Conservation (phyloP, 345 rosid species). For the Acer campestre region DNA sequence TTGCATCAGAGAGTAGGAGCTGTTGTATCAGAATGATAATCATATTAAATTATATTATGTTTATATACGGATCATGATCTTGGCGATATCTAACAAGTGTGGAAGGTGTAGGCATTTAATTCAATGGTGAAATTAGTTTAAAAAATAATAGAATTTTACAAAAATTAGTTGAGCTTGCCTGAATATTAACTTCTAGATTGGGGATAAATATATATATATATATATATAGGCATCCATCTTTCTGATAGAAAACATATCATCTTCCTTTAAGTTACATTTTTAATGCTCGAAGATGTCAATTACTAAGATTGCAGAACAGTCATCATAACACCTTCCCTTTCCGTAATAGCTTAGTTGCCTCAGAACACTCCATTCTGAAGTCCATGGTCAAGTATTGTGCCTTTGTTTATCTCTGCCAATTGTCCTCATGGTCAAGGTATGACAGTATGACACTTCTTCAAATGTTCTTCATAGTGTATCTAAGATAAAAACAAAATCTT, state of each 20-base stretch:
- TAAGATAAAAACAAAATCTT: too few relatives aligned
- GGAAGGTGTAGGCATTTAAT: not conserved
- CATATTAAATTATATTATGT: not conserved
- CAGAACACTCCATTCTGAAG: not conserved
- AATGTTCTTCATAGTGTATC: too few relatives aligned
- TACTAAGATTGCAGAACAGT: too few relatives aligned
- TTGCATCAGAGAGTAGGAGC: not conserved
- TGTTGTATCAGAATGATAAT: not conserved
- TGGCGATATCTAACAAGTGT: not conserved
- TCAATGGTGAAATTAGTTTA: not conserved
- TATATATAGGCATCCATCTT: not conserved
- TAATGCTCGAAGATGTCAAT: not conserved
- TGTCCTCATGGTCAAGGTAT: too few relatives aligned
- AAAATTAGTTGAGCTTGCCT: not conserved
- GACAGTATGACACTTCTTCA: too few relatives aligned
- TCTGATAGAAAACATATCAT: not conserved
- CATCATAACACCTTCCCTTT: too few relatives aligned
- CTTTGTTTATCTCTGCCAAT: too few relatives aligned
- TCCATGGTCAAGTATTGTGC: not conserved
- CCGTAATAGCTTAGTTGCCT: too few relatives aligned
- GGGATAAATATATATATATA: not conserved
- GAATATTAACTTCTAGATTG: not conserved
- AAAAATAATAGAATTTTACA: not conserved
- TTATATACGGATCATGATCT: not conserved
- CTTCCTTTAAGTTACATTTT: not conserved